phyloP scores from a whole-genome alignment of 202 grass and related monocot genomes.

The Panicum hallii region DNA sequence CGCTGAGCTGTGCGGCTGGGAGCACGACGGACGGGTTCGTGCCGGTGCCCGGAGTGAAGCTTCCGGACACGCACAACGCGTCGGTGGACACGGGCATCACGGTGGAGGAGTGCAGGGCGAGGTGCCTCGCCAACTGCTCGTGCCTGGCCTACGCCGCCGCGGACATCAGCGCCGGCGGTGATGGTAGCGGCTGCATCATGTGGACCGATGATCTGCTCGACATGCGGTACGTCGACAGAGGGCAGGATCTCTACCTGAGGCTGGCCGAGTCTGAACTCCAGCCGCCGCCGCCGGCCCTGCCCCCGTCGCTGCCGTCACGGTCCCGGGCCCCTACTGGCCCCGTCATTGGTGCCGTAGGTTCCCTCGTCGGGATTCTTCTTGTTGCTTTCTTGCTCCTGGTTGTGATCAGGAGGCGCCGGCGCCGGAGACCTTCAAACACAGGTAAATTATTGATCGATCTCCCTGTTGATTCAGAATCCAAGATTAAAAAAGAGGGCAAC shows the following conservation, averaged over 20 bases:
- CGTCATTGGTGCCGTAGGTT: not conserved
- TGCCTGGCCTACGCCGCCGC: conserved; percentile 52
- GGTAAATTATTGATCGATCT: too few relatives aligned
- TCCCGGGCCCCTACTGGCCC: not conserved
- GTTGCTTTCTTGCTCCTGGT: not conserved
- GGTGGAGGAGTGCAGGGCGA: conserved; percentile 32
- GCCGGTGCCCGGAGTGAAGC: conserved; percentile 11
- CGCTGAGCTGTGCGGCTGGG: conserved; percentile 15
- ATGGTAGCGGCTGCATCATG: conserved; percentile 16
- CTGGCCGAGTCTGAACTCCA: not conserved
- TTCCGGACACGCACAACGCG: conserved; percentile 53
- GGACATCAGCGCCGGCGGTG: not conserved
- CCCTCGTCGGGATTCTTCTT: not conserved
- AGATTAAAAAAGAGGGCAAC: not conserved
- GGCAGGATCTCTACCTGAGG: conserved; percentile 2
- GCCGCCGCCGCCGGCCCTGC: not conserved
- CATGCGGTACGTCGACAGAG: conserved; percentile 1
- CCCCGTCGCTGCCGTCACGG: not conserved
- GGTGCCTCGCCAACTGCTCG: conserved; percentile 49
- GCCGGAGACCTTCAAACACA: too few relatives aligned
- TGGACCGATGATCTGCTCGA: conserved; percentile 44
- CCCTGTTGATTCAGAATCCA: not conserved
- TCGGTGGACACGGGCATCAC: not conserved
- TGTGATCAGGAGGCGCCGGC: not conserved
- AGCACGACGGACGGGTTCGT: conserved; percentile 37